Conservation (phyloP, 768 basidiomycete genomes). For the Boletus insuetus region DNA sequence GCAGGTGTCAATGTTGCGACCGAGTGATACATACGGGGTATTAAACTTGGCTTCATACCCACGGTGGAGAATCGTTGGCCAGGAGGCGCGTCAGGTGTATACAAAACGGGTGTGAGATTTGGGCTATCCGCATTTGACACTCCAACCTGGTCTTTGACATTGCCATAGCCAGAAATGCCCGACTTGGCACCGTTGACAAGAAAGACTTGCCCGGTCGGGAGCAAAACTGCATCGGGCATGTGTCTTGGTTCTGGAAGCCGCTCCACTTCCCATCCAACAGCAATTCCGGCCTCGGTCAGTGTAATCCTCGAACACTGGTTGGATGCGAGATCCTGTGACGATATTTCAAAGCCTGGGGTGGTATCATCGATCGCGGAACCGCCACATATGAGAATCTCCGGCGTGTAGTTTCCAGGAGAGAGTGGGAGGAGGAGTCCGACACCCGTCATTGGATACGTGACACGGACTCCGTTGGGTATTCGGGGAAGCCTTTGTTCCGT, state of each 20-base stretch:
- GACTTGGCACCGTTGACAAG: constrained; percentile 74
- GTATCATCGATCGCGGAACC: constrained; percentile 67
- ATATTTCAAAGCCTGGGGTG: constrained; percentile 57
- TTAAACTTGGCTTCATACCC: constrained; percentile 61
- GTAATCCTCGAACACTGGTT: constrained; percentile 69
- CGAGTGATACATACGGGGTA: constrained; percentile 81
- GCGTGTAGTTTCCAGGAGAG: constrained; percentile 57
- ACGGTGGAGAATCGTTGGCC: constrained; percentile 57
- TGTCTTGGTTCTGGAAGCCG: constrained; percentile 69
- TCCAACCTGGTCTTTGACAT: constrained; percentile 66
- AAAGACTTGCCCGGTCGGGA: constrained; percentile 72
- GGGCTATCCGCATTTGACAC: constrained; percentile 78
- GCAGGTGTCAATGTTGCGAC: constrained; percentile 73
- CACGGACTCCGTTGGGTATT: constrained; percentile 74
- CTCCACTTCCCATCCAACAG: constrained; percentile 70
- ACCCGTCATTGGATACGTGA: constrained; percentile 83
- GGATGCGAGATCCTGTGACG: constrained; percentile 71
- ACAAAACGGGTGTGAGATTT: constrained; percentile 65
- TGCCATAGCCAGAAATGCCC: constrained; percentile 78
- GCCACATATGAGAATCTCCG: constrained; percentile 75
- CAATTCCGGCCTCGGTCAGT: constrained; percentile 62
- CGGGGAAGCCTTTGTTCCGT: constrained; percentile 58
- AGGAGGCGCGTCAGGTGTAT: constrained; percentile 51
- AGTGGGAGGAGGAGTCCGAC: constrained; percentile 73
- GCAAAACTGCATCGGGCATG: constrained; percentile 80